phyloP scores from a whole-genome alignment of 2,329 filamentous ascomycete species.

The Xenosphaeropsis pyriputrescens region DNA sequence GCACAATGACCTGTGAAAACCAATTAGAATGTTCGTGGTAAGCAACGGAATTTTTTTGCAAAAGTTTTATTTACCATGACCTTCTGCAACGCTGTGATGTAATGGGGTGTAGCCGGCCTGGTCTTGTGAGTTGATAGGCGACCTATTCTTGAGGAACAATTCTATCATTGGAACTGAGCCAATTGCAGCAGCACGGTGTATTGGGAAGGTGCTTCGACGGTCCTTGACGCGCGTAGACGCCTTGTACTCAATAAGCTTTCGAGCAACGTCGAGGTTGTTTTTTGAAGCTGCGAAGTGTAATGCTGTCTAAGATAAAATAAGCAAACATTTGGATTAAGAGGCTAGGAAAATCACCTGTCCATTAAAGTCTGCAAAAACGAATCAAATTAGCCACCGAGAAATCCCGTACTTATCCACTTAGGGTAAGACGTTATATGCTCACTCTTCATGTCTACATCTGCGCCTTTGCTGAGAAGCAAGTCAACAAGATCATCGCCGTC shows the following conservation, averaged over 20 bases:
- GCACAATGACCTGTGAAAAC: constrained; percentile 58
- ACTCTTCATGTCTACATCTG: constrained; percentile 64
- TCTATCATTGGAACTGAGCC: constrained; percentile 81
- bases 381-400: constrained; percentile 6
- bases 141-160: constrained; percentile 60
- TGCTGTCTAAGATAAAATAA: constrained; percentile 43
- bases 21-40: not conserved
- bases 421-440: constrained; percentile 6
- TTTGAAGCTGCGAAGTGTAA: constrained; percentile 91
- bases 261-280: constrained; percentile 68
- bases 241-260: constrained; percentile 58
- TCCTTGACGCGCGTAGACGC: constrained; percentile 74
- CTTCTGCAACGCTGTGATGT: constrained; percentile 74
- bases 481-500: constrained; percentile 56
- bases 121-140: constrained; percentile 75
- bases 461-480: constrained; percentile 52
- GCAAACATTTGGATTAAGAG: not conserved
- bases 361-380: constrained; percentile 34
- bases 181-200: constrained; percentile 83
- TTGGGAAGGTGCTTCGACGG: constrained; percentile 71
- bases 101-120: constrained; percentile 72
- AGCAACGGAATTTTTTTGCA: not conserved
- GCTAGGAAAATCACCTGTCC: constrained; percentile 36
- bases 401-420: not conserved
- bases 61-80: constrained; percentile 35